Conservation (phyloP, 225 moss, liverwort and hornwort species). For the Ulota crispa region DNA sequence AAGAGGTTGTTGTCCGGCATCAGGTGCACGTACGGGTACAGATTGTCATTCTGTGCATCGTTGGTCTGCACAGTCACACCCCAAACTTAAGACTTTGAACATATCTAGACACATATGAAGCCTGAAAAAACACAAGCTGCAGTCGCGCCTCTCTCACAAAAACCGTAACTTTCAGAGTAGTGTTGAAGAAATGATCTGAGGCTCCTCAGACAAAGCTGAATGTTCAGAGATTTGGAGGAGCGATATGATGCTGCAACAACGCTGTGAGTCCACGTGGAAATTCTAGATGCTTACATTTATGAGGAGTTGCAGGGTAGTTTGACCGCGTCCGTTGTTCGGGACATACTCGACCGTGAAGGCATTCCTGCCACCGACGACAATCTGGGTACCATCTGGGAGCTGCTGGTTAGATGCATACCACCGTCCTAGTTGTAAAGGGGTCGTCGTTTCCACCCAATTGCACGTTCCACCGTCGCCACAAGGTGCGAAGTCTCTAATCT, state of each 20-base stretch:
- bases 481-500: conserved; percentile 48
- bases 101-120: no score
- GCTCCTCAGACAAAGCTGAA: not conserved
- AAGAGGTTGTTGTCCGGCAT: conserved; percentile 49
- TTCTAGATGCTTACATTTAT: conserved; percentile 7
- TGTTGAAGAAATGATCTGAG: not conserved
- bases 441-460: conserved; percentile 48
- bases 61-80: conserved; percentile 38
- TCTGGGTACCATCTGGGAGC: conserved; percentile 54
- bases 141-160: no score
- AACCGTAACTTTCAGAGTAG: not conserved
- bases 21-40: conserved; percentile 59
- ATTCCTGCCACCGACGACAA: conserved; percentile 47
- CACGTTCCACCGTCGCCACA: conserved; percentile 42
- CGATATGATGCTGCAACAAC: not conserved
- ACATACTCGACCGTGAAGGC: conserved; percentile 54
- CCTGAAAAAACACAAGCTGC: no score
- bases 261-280: not conserved
- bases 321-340: conserved; percentile 45
- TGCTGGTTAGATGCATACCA: conserved; percentile 72
- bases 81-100: no score
- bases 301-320: conserved; percentile 24
- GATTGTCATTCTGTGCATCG: conserved; percentile 49
- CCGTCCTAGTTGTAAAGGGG: conserved; percentile 33
- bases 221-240: not conserved